Percentiles rank a stretch among this genome's conserved stretches.
These are phyloP conservation scores for Colletotrichum sp. DNA, from an alignment of 2,329 filamentous ascomycete genomes.

Conservation along the genomic window DNA sequence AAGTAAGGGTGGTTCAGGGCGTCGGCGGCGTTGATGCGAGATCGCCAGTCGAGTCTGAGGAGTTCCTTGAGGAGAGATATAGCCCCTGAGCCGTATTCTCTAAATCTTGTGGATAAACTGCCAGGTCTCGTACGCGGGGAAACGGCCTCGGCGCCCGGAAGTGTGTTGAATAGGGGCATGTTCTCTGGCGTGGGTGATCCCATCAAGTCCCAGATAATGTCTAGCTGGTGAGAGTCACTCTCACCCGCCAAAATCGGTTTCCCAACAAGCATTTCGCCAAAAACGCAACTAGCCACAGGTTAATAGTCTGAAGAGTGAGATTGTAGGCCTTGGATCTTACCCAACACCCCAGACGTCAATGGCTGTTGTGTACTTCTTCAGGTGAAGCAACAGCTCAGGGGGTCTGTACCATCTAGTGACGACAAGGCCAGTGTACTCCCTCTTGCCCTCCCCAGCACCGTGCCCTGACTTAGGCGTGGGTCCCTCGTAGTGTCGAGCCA, in stretches of 20 bases:
- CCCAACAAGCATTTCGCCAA: conserved; percentile 95
- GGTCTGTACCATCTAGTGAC: conserved; percentile 98
- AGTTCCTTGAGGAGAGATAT: conserved; percentile 83
- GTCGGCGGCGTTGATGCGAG: conserved; percentile 90
- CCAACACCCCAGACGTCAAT: conserved; percentile 99
- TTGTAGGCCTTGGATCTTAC: conserved; percentile 53
- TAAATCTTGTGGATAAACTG: conserved; percentile 76
- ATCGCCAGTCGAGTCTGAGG: conserved; percentile 86
- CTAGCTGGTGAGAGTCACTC: conserved; percentile 86
- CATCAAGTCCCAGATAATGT: conserved; percentile 92
- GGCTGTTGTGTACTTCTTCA: conserved; percentile 92
- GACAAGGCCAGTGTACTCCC: conserved; percentile 95
- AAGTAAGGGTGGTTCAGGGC: conserved; percentile 94
- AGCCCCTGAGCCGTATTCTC: conserved; percentile 74
- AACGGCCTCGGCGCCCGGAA: conserved; percentile 82
- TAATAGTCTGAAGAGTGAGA: conserved; percentile 14
- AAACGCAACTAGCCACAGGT: conserved; percentile 74
- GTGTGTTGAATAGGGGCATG: conserved; percentile 88
- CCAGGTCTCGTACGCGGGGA: conserved; percentile 66
- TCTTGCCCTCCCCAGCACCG: conserved; percentile 81
- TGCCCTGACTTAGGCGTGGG: conserved; percentile 75
- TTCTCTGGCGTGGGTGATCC: conserved; percentile 87
- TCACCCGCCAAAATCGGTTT: conserved; percentile 92
- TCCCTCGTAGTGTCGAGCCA: conserved; percentile 93
- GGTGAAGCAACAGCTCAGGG: conserved; percentile 86